phyloP scores from a whole-genome alignment of 139 green algal genomes.

The Volvox reticuliferus region DNA sequence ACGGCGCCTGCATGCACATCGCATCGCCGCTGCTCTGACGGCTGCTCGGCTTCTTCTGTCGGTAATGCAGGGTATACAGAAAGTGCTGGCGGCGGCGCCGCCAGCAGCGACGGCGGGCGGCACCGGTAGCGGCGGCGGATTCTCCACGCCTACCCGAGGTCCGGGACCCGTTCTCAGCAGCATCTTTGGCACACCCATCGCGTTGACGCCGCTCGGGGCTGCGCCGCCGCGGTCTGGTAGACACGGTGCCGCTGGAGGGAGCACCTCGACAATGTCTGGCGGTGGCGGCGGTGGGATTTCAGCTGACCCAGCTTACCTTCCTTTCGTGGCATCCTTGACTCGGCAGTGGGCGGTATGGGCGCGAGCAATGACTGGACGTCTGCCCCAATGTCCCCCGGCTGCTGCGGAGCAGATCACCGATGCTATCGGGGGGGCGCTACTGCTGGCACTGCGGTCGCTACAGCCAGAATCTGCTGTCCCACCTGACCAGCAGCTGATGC shows the following conservation, averaged over 20 bases:
- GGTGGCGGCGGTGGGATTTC: not conserved
- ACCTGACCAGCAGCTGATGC: not conserved
- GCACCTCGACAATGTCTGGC: not conserved
- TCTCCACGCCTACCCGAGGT: not conserved
- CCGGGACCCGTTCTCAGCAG: not conserved
- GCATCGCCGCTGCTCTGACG: constrained; percentile 16
- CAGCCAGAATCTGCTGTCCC: not conserved
- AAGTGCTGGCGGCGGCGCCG: not conserved
- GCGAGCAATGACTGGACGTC: not conserved
- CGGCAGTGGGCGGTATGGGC: constrained; percentile 16
- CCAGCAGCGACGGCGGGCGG: not conserved
- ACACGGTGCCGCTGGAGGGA: not conserved
- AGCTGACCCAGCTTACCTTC: not conserved
- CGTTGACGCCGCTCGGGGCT: not conserved
- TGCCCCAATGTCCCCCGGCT: constrained; percentile 37
- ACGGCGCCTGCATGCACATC: constrained; percentile 17
- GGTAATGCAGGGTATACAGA: not conserved
- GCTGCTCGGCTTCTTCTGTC: constrained; percentile 36
- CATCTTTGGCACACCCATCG: not conserved
- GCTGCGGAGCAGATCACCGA: constrained; percentile 28
- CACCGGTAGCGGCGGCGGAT: not conserved
- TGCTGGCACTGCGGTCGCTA: constrained; percentile 39
- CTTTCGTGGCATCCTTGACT: not conserved
- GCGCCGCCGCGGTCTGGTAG: not conserved
- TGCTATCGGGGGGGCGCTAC: constrained; percentile 37